Percentiles rank a stretch among this genome's conserved stretches.
Evolutionary conservation across 345 rosid genomes (phyloP).

Genomic region (Firmiana major): DNA sequence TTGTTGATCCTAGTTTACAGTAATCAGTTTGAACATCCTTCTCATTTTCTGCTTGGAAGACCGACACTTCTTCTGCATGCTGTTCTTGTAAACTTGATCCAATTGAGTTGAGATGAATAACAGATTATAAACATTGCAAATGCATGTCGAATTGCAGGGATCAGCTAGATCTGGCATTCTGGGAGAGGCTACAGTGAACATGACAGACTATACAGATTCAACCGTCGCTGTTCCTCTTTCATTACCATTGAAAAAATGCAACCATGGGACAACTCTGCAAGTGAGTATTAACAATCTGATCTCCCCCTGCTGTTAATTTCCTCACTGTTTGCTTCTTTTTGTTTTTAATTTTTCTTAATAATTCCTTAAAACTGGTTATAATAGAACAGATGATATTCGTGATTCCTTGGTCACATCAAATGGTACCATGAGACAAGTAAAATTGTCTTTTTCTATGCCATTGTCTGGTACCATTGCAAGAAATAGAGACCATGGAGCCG

Average conservation of each 20-base stretch:
- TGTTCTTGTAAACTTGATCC: not conserved
- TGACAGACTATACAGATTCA: slow-evolving; percentile 42
- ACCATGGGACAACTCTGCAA: slow-evolving; percentile 45
- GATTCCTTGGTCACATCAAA: not conserved
- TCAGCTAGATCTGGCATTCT: slow-evolving; percentile 51
- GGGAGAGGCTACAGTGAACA: slow-evolving; percentile 46
- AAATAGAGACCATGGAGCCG: too few species aligned
- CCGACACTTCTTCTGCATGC: not conserved
- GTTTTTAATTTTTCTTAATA: not conserved
- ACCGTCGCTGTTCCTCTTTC: slow-evolving; percentile 34
- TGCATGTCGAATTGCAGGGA: slow-evolving; percentile 34
- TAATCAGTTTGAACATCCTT: not conserved
- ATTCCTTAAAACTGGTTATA: not conserved
- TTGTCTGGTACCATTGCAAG: too few species aligned
- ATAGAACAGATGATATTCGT: not conserved
- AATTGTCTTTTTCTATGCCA: too few species aligned
- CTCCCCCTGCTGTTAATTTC: not conserved
- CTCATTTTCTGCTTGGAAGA: not conserved
- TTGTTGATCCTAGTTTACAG: not conserved
- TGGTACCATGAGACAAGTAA: too few species aligned
- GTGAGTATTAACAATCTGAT: slow-evolving; percentile 24
- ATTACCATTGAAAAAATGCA: slow-evolving; percentile 50
- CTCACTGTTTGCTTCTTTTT: not conserved
- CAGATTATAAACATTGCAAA: not conserved
- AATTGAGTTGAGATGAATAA: not conserved